Percentiles rank a stretch among this genome's conserved stretches.
phyloP scores from a whole-genome alignment of 306 rosid species.

The Glycine soja region DNA sequence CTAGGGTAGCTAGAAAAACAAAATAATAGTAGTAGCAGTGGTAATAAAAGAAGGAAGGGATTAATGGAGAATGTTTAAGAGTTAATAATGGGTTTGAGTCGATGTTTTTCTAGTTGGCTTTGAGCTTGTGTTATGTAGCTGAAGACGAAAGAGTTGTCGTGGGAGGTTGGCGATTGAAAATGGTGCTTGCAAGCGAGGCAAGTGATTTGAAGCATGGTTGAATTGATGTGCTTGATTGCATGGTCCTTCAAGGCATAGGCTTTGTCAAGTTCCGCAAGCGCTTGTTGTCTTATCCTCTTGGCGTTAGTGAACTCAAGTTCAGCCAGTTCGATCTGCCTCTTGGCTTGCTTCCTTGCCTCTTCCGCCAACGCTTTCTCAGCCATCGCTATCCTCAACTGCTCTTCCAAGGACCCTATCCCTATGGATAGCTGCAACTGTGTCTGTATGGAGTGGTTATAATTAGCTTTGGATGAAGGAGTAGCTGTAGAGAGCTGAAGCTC shows the following conservation, averaged over 20 bases:
- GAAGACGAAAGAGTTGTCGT: no score
- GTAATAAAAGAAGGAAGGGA: background rate
- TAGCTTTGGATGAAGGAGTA: constrained; percentile 1
- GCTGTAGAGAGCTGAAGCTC: constrained; percentile 23
- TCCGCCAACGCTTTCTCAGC: constrained; percentile 81
- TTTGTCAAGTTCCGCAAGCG: constrained; percentile 73
- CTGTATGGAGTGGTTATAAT: no score
- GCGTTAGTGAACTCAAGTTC: constrained; percentile 85
- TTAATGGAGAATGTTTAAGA: background rate
- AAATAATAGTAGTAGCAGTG: no score
- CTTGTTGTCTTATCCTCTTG: constrained; percentile 83
- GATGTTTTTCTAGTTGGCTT: constrained; percentile 50
- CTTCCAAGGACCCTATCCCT: constrained; percentile 4
- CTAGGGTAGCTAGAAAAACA: no score
- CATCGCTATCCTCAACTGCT: constrained; percentile 75
- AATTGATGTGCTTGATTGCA: constrained; percentile 77
- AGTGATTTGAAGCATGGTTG: constrained; percentile 86
- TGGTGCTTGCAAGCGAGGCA: constrained; percentile 83
- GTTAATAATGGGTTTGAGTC: constrained; percentile 39
- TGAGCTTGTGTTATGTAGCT: constrained; percentile 50
- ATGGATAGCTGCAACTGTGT: no score
- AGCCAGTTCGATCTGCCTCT: constrained; percentile 76
- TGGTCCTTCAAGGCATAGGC: constrained; percentile 76
- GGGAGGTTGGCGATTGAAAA: constrained; percentile 34
- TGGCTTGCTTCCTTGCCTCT: constrained; percentile 82